phyloP scores from a whole-genome alignment of 2,329 filamentous ascomycete species.

The Aspergillus felis region DNA sequence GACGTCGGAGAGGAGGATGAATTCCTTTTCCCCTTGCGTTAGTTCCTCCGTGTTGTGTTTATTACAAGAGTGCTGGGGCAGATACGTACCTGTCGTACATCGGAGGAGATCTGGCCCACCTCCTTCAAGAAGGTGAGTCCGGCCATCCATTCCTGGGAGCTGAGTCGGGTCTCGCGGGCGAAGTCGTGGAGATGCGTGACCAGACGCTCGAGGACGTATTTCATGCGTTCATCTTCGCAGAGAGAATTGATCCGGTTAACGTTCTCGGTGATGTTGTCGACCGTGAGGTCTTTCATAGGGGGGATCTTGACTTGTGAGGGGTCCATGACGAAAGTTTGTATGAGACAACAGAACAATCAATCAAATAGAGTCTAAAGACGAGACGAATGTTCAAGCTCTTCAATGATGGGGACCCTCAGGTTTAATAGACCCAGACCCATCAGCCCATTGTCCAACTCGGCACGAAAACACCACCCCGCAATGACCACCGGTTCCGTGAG shows the following conservation, averaged over 20 bases:
- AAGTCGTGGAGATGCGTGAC: conserved; percentile 80
- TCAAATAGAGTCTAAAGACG: background rate
- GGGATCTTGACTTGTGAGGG: conserved; percentile 41
- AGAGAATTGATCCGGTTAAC: conserved; percentile 71
- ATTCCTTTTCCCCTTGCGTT: conserved; percentile 49
- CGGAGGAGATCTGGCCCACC: conserved; percentile 69
- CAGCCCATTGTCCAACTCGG: background rate
- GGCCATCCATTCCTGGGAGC: conserved; percentile 73
- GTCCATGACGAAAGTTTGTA: conserved; percentile 31
- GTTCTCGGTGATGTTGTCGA: conserved; percentile 77
- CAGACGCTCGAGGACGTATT: conserved; percentile 68
- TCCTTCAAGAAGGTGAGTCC: conserved; percentile 67
- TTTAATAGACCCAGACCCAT: background rate
- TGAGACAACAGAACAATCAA: background rate
- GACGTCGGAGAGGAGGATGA: conserved; percentile 77
- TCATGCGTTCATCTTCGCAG: conserved; percentile 60
- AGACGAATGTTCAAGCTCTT: background rate
- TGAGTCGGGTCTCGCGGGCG: conserved; percentile 71
- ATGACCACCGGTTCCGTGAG: background rate
- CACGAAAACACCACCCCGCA: background rate
- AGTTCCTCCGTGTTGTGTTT: background rate
- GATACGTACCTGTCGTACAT: conserved; percentile 63
- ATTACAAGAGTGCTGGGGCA: conserved; percentile 22
- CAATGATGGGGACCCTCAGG: background rate
- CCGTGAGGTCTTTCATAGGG: conserved; percentile 64